Evolutionary conservation across 352 stramenopile genomes (phyloP).

Genomic region (Globisporangium apiculatum): DNA sequence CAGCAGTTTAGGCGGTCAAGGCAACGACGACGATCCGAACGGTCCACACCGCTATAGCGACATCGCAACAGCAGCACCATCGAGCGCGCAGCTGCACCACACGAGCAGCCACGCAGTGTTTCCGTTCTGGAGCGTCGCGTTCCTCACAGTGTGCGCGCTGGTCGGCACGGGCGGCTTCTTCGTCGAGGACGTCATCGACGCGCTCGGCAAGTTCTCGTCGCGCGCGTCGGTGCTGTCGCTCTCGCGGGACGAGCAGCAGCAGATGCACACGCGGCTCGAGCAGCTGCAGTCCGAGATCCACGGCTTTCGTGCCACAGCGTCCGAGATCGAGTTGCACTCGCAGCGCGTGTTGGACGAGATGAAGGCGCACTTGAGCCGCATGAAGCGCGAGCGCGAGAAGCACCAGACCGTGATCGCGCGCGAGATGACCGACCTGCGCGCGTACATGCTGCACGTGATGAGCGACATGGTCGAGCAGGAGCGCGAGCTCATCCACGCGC

Average conservation of each 20-base stretch:
- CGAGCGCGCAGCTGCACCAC: neutral
- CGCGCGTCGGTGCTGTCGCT: conserved; percentile 18
- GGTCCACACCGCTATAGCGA: neutral
- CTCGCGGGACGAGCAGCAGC: conserved; percentile 26
- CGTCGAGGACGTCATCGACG: conserved; percentile 38
- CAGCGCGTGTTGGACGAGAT: conserved; percentile 49
- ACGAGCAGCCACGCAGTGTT: conserved; percentile 12
- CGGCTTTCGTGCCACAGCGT: conserved; percentile 35
- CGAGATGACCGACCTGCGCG: conserved; percentile 60
- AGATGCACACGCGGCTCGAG: conserved; percentile 39
- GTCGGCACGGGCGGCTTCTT: conserved; percentile 46
- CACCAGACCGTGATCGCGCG: conserved; percentile 52
- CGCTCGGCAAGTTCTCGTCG: conserved; percentile 24
- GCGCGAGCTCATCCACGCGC: conserved; percentile 34
- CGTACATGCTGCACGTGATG: conserved; percentile 39
- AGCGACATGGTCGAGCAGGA: conserved; percentile 53
- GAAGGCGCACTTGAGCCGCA: conserved; percentile 31
- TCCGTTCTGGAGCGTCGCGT: conserved; percentile 35
- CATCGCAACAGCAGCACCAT: neutral
- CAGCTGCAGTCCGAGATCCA: conserved; percentile 45
- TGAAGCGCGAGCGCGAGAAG: conserved; percentile 39
- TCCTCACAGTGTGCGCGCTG: conserved; percentile 30
- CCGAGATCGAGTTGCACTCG: conserved; percentile 46
- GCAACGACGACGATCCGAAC: neutral
- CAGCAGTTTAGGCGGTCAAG: too few relatives aligned